Conservation (phyloP, 2,329 filamentous ascomycete genomes). For the Apiospora pterosperma region DNA sequence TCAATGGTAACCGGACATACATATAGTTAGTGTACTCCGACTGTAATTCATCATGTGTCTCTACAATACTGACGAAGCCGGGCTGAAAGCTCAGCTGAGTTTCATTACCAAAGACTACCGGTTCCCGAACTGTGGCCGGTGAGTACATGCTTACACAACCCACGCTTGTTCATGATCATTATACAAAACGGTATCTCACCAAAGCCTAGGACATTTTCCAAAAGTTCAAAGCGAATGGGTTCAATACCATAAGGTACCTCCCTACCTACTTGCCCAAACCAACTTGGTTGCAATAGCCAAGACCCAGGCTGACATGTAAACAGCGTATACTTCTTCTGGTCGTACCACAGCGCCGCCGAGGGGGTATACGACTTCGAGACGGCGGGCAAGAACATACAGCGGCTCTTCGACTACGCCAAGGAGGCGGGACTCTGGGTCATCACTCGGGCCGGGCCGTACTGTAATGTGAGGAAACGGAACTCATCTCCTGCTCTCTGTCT, state of each 20-base stretch:
- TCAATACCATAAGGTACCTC: slow-evolving; percentile 8
- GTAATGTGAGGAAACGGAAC: slow-evolving; percentile 28
- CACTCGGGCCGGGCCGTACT: slow-evolving; percentile 47
- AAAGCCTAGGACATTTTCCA: slow-evolving; percentile 12
- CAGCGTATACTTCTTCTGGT: slow-evolving; percentile 46
- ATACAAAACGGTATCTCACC: not conserved
- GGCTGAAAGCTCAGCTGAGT: slow-evolving; percentile 37
- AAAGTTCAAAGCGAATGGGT: slow-evolving; percentile 19
- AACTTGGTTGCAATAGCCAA: not conserved
- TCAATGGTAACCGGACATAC: not conserved
- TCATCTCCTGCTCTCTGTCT: no score
- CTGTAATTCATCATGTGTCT: not conserved
- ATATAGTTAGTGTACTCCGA: not conserved
- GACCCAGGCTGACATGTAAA: slow-evolving; percentile 12
- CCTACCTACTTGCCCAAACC: not conserved
- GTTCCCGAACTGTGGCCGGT: slow-evolving; percentile 49
- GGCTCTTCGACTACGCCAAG: slow-evolving; percentile 47
- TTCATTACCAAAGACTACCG: slow-evolving; percentile 51
- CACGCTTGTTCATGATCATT: not conserved
- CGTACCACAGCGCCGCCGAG: slow-evolving; percentile 39
- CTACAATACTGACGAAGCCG: slow-evolving; percentile 13
- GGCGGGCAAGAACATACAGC: slow-evolving; percentile 33
- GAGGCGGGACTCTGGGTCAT: slow-evolving; percentile 50
- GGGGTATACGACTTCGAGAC: slow-evolving; percentile 42
- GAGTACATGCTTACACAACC: slow-evolving; percentile 1